Evolutionary conservation across 2,329 filamentous ascomycete genomes (phyloP), one percentile per base, ranked within the genome.

Genomic region (Xylaria sp.): DNA sequence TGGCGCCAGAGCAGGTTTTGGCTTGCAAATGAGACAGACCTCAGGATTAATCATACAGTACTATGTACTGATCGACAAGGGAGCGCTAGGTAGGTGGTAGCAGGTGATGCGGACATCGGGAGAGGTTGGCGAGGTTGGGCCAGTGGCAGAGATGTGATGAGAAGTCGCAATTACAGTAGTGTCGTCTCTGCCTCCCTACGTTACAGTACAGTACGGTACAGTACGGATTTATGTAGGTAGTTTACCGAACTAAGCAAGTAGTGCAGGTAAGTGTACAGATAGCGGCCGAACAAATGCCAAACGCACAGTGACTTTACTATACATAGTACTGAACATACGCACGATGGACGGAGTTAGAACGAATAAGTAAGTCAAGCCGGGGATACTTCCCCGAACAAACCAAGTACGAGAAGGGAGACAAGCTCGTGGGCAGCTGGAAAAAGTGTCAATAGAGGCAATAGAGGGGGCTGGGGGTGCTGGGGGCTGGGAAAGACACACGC

Each of bases 1-100:
- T 67, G 58, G 69, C 69, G 64, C 69, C 58, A 63, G 66, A 58
- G n/a, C 41, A 45, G 46, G 50, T 30, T 64, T 61, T 39, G 36
- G 46, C 9, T 58, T 43, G 13, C 32, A 59, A 50, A 66, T 61
- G 41, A 64, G 41, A 66, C 55, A 64, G 41, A 66, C 55, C 25
- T 43, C 20, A 25, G 43, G 30, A 48, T 30, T 30, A 18, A 56
- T 43, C 13, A 25, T 52, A 56, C 32, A 23, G 46, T 58, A 39
- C 25, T 39, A 52, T n/a, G 46, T 58, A 39, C 25, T 39, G 58
- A 65, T 68, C 58, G 52, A 66, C 63, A 45, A 4, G n/a, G 23
- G 58, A 62, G 58, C 8, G 52, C 43, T 50, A 34, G 34, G n/a
- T 43, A 56, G 39, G 43, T 46, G n/a, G 48, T 9, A 64, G 32